Conservation (phyloP, 106 monocot species). For the Iris macrosiphon region DNA sequence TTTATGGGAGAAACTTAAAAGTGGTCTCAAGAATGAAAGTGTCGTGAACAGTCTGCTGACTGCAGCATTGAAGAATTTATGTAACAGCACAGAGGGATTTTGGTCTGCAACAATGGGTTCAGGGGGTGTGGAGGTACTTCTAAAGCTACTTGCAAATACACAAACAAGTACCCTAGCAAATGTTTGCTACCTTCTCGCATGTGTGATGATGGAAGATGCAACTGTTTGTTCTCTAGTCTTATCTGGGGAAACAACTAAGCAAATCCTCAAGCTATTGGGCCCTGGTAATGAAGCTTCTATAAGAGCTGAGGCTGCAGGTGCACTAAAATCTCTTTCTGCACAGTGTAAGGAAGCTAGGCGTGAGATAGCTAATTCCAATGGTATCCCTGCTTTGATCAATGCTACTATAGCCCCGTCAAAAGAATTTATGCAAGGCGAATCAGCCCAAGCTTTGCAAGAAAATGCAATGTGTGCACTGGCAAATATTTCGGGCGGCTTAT, state of each 20-base stretch:
- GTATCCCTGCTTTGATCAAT: constrained; percentile 95
- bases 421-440: constrained; percentile 99
- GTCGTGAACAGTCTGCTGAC: constrained; percentile 66
- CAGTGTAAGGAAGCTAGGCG: constrained; percentile 93
- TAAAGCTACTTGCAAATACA: constrained; percentile 68
- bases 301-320: constrained; percentile 95
- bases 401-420: constrained; percentile 99
- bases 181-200: constrained; percentile 90
- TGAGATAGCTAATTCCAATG: constrained; percentile 87
- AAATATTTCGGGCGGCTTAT: constrained; percentile 95
- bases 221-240: constrained; percentile 70
- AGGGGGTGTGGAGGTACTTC: constrained; percentile 74
- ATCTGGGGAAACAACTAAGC: constrained; percentile 57
- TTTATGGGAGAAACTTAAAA: constrained; percentile 82
- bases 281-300: constrained; percentile 76
- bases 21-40: constrained; percentile 51
- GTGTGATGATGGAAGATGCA: constrained; percentile 82
- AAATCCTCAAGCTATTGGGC: constrained; percentile 79
- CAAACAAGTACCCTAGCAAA: constrained; percentile 62
- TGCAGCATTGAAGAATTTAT: constrained; percentile 77
- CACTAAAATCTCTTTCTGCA: constrained; percentile 91
- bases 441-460: constrained; percentile 90
- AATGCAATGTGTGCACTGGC: constrained; percentile 99
- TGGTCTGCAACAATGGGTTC: constrained; percentile 67
- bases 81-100: constrained; percentile 73